Percentiles rank a stretch among this genome's conserved stretches.
Evolutionary conservation across 2,329 filamentous ascomycete species (phyloP).

Genomic region (Fusarium sp.): DNA sequence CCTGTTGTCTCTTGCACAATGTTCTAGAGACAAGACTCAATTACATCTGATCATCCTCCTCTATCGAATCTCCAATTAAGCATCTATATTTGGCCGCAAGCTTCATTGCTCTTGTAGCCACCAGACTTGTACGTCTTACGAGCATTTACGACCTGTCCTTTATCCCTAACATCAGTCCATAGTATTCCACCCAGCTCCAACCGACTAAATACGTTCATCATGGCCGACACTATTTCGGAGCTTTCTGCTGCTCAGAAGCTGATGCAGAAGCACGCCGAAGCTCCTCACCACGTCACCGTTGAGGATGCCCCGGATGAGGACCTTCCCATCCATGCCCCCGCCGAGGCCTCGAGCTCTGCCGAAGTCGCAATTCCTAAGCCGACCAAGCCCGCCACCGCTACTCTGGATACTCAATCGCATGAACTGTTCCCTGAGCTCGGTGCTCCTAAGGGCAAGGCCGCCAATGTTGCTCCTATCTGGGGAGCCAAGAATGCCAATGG

Average conservation of each 20-base stretch:
- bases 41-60: constrained; percentile 44
- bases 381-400: constrained; percentile 68
- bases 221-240: constrained; percentile 58
- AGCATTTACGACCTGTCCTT: not conserved
- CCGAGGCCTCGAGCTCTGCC: constrained; percentile 61
- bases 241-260: constrained; percentile 72
- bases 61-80: constrained; percentile 33
- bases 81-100: constrained; percentile 34
- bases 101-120: constrained; percentile 41
- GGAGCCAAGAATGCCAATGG: constrained; percentile 72
- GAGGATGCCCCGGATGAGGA: constrained; percentile 89
- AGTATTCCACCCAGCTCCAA: constrained; percentile 19
- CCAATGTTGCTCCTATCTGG: constrained; percentile 80
- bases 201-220: constrained; percentile 46
- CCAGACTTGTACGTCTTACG: constrained; percentile 27
- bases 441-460: constrained; percentile 73
- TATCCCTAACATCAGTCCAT: constrained; percentile 32
- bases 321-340: constrained; percentile 67
- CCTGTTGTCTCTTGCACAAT: constrained; percentile 53
- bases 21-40: constrained; percentile 53
- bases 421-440: constrained; percentile 96
- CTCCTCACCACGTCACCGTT: constrained; percentile 73
- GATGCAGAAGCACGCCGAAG: constrained; percentile 70
- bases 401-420: constrained; percentile 85
- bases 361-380: constrained; percentile 69